Percentiles rank a stretch among this genome's conserved stretches.
phyloP scores from a whole-genome alignment of 768 basidiomycete genomes.

The Tricholoma sp. region DNA sequence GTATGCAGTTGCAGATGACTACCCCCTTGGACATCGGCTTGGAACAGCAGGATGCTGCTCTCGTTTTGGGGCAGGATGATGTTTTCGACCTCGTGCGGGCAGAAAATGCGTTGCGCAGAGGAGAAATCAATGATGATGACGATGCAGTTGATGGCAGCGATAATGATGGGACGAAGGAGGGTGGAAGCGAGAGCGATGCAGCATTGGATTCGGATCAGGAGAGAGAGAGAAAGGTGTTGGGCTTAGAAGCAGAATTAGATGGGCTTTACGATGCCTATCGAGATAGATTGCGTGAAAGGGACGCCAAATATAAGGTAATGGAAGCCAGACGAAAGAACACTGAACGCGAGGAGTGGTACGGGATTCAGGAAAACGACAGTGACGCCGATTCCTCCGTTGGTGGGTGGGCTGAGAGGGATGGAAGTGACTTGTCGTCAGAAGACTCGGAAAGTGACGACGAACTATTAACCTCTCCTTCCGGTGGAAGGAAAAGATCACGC shows the following conservation, averaged over 20 bases:
- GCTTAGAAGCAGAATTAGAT: constrained; percentile 84
- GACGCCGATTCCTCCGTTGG: constrained; percentile 39
- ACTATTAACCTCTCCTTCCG: neutral
- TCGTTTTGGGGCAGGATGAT: constrained; percentile 76
- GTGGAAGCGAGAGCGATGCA: constrained; percentile 28
- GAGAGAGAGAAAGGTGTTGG: constrained; percentile 49
- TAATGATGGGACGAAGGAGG: constrained; percentile 22
- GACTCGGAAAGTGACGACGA: constrained; percentile 46
- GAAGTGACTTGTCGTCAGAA: constrained; percentile 41
- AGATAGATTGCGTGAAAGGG: constrained; percentile 71
- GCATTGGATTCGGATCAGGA: constrained; percentile 66
- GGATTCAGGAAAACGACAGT: constrained; percentile 46
- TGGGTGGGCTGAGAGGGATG: constrained; percentile 68
- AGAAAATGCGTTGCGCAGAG: constrained; percentile 37
- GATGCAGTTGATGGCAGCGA: constrained; percentile 34
- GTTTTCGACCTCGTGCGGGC: constrained; percentile 79
- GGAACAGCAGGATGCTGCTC: constrained; percentile 71
- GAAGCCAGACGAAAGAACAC: constrained; percentile 70
- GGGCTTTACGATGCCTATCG: constrained; percentile 85
- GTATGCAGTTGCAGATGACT: constrained; percentile 96
- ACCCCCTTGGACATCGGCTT: constrained; percentile 95
- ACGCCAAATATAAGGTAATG: constrained; percentile 82
- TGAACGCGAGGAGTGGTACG: constrained; percentile 77
- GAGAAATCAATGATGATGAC: constrained; percentile 28
- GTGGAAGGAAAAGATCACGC: constrained; percentile 43